Percentiles rank a stretch among this genome's conserved stretches.
Conservation (phyloP, 225 moss, liverwort and hornwort genomes). For the Polytrichum commune region DNA sequence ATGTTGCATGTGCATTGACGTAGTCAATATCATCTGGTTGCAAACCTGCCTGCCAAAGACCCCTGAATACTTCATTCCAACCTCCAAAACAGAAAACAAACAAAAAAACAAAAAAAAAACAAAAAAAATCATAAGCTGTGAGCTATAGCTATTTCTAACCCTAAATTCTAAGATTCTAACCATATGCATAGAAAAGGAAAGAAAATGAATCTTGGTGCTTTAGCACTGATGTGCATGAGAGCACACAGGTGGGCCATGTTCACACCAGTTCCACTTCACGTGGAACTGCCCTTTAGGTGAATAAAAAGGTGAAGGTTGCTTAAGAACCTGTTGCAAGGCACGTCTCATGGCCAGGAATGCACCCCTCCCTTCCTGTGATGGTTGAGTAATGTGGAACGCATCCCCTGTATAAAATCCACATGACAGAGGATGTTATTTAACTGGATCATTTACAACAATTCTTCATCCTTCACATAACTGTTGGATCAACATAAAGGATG, state of each 20-base stretch:
- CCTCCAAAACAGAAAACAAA: background rate
- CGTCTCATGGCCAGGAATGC: slow-evolving; percentile 93
- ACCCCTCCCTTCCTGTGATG: slow-evolving; percentile 87
- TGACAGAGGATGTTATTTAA: background rate
- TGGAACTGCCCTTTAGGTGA: slow-evolving; percentile 3
- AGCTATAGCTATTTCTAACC: background rate
- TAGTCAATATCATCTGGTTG: slow-evolving; percentile 76
- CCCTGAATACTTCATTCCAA: slow-evolving; percentile 7
- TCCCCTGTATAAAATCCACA: slow-evolving; percentile 56
- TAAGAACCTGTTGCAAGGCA: slow-evolving; percentile 76
- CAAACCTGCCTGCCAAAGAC: slow-evolving; percentile 76
- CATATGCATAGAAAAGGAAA: too few species aligned
- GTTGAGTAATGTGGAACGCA: slow-evolving; percentile 96
- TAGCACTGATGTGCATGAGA: too few species aligned
- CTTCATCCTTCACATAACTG: background rate
- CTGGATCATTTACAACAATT: background rate
- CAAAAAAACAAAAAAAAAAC: slow-evolving; percentile 2
- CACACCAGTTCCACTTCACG: too few species aligned
- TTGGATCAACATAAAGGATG: background rate
- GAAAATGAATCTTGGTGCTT: too few species aligned
- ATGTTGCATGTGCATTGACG: slow-evolving; percentile 95
- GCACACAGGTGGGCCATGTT: too few species aligned
- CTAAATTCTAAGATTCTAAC: too few species aligned
- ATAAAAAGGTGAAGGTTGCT: background rate
- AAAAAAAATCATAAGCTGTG: background rate